Conservation (phyloP, 2,329 filamentous ascomycete species). For the Alternaria arbusti region DNA sequence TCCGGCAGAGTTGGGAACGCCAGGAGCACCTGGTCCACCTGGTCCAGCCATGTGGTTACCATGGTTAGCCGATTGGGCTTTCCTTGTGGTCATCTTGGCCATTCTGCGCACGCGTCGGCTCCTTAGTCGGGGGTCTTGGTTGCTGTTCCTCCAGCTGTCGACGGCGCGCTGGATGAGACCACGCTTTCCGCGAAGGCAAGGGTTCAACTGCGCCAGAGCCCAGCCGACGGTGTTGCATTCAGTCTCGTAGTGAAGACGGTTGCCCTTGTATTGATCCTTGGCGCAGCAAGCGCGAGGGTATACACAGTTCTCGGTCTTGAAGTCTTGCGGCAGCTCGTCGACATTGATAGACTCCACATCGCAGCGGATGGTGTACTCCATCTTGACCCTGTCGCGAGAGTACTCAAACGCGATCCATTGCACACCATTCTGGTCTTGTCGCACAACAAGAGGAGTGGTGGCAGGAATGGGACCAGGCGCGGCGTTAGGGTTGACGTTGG, state of each 20-base stretch:
- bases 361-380: constrained; percentile 98
- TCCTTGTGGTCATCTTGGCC: constrained; percentile 93
- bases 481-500: constrained; percentile 81
- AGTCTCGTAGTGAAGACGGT: constrained; percentile 93
- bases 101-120: constrained; percentile 91
- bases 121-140: constrained; percentile 89
- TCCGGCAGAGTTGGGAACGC: constrained; percentile 67
- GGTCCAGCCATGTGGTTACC: constrained; percentile 72
- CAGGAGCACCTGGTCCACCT: constrained; percentile 65
- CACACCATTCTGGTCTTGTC: constrained; percentile 94
- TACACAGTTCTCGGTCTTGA: constrained; percentile 98
- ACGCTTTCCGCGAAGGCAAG: constrained; percentile 87
- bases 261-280: constrained; percentile 96
- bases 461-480: constrained; percentile 96
- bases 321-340: constrained; percentile 81
- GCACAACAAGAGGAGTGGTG: constrained; percentile 90
- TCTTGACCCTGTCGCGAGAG: constrained; percentile 94
- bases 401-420: constrained; percentile 99
- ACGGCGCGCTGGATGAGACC: constrained; percentile 96
- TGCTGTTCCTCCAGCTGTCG: constrained; percentile 99
- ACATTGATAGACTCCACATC: constrained; percentile 97
- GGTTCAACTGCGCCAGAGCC: constrained; percentile 92
- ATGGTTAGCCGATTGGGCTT: constrained; percentile 68
- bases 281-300: constrained; percentile 93
- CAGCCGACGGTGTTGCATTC: constrained; percentile 99